phyloP scores from a whole-genome alignment of 441 rosid genomes.

The Populus hybrid region DNA sequence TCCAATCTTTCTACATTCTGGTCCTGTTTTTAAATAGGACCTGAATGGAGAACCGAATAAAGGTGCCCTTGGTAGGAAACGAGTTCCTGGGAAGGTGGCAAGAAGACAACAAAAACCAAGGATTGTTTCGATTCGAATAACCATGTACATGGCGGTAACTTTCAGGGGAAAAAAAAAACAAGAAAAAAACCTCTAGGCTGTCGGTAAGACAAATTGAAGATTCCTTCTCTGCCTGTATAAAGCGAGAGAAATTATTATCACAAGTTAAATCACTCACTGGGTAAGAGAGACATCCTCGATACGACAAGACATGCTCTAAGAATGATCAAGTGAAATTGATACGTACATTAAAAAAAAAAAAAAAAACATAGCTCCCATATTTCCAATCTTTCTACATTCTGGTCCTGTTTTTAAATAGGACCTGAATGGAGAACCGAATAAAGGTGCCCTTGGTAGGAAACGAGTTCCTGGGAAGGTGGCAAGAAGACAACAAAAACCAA shows the following conservation, averaged over 20 bases:
- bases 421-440: slow-evolving; percentile 3
- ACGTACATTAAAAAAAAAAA: neutral
- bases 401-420: neutral
- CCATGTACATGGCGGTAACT: neutral
- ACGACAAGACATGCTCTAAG: slow-evolving; percentile 3
- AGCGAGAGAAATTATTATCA: neutral
- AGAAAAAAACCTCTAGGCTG: neutral
- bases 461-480: neutral
- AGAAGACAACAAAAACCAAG: neutral
- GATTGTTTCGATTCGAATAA: neutral
- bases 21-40: neutral
- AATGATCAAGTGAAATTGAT: neutral
- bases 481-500: neutral
- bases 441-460: neutral
- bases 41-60: slow-evolving; percentile 5
- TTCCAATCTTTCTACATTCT: slow-evolving; percentile 13
- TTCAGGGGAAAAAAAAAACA: too few species aligned
- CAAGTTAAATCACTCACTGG: neutral
- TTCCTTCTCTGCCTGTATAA: neutral
- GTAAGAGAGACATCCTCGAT: neutral
- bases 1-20: slow-evolving; percentile 12
- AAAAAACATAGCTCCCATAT: neutral
- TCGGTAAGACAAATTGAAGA: neutral
- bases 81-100: neutral
- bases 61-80: neutral